These are phyloP conservation scores for Atkinsonella texensis DNA, from an alignment of 2,329 filamentous ascomycete genomes.

Conservation along the genomic window DNA sequence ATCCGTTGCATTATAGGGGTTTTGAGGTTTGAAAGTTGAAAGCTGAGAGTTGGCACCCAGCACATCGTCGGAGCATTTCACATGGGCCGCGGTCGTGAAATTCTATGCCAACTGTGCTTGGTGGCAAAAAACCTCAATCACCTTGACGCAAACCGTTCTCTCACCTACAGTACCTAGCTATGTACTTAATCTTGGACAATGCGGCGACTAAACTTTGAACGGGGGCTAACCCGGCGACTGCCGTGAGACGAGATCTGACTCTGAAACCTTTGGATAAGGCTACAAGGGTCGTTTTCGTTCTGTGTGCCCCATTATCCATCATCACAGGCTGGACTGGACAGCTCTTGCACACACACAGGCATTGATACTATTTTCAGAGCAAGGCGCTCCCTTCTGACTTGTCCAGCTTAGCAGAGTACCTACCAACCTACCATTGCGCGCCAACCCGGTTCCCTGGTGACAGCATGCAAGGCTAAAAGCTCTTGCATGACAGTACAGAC, in stretches of 20 bases:
- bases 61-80: too few species aligned
- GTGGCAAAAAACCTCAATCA: too few species aligned
- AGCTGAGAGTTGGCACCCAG: too few species aligned
- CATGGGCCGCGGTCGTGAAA: too few species aligned
- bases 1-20: too few species aligned
- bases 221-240: slow-evolving; percentile 1
- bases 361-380: slow-evolving; percentile 2
- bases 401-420: neutral
- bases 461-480: too few species aligned
- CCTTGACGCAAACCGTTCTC: too few species aligned
- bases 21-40: too few species aligned
- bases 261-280: slow-evolving; percentile 3
- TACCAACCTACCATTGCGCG: too few species aligned
- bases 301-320: slow-evolving; percentile 2
- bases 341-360: slow-evolving; percentile 1
- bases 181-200: neutral
- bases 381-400: neutral
- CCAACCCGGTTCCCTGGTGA: too few species aligned
- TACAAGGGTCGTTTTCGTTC: slow-evolving; percentile 2
- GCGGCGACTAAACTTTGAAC: neutral
- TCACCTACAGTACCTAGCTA: neutral
- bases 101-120: too few species aligned
- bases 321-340: neutral
- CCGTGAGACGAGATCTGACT: slow-evolving; percentile 1
- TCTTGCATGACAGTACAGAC: too few species aligned